These are phyloP conservation scores for Pachyrhizus erosus DNA, from an alignment of 306 rosid species.

Conservation along the genomic window DNA sequence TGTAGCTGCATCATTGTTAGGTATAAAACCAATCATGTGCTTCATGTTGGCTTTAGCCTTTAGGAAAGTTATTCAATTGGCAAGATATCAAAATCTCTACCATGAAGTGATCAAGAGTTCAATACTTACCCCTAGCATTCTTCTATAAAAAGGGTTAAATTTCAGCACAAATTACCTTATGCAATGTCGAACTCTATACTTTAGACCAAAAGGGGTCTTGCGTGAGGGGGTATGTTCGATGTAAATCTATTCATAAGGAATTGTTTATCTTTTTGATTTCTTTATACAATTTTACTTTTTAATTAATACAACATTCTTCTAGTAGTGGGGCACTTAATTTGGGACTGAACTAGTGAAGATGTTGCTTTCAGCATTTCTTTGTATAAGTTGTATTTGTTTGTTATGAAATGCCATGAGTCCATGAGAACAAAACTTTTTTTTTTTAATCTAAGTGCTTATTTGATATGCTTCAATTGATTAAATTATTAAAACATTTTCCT, in stretches of 20 bases:
- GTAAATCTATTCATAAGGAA: neutral
- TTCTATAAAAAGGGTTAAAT: neutral
- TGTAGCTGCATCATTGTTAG: neutral
- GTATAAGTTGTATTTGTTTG: neutral
- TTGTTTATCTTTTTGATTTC: neutral
- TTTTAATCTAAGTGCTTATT: neutral
- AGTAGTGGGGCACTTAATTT: neutral
- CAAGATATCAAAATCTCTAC: neutral
- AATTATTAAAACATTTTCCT: slow-evolving; percentile 27
- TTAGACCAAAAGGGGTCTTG: neutral
- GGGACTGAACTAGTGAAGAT: neutral
- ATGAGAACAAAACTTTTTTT: slow-evolving; percentile 6
- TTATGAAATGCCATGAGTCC: neutral
- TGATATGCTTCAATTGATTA: slow-evolving; percentile 27
- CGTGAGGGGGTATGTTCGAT: neutral
- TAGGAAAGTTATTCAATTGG: neutral
- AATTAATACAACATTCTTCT: neutral
- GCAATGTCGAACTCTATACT: neutral
- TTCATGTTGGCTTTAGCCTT: neutral
- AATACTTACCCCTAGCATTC: neutral
- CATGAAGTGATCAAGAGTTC: neutral
- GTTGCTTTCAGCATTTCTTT: neutral
- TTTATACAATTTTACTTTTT: neutral
- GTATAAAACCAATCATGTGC: neutral
- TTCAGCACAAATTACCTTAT: neutral